Evolutionary conservation across 495 filamentous ascomycete genomes (phyloP), one percentile per base, ranked within the genome.

Genomic region (Lasiosphaeria ovina): DNA sequence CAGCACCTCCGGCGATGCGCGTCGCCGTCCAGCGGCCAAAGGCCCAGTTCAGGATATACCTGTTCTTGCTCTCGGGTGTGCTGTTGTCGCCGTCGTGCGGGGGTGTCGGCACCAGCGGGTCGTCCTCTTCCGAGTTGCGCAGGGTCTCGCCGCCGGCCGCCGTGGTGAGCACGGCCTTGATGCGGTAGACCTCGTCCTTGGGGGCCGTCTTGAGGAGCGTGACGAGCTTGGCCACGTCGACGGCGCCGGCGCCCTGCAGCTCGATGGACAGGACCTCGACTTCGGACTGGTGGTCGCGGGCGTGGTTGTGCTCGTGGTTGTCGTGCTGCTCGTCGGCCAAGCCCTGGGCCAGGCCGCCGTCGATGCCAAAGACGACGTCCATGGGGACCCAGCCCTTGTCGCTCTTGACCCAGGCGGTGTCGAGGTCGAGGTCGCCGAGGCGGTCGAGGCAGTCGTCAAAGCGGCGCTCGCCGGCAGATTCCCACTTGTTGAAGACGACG

Each of bases 401-500:
- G 51, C 85, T 89, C 82, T 91, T 96, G 12, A 92, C 90, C 78
- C 84, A 87, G 31, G 92, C 85, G 17, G 85, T 74, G 63, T 93
- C 85, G 8, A 96, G 76, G 68, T 91, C 93, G 64, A 98, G 74
- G 76, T 96, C 93, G 0, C 91, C 89, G 12, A 98, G 76, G 8
- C 91, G 81, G 72, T 98, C 94, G 44, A 93, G 66, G 63, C 87
- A 89, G 49, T 90, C 81, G 72, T 98, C 95, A 59, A 93, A 87
- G 51, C 84, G 74, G 68, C 85, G 74, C 75, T 95, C 92, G 11
- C 73, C 78, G 3, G 84, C 83, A 3, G 63, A 55, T 73, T 98
- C 94, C 93, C 93, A 97, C 77, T 98, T 98, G 75, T 97, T 98
- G 59, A 96, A 88, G 32, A 98, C 81, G 52, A 98, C 87, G 63